phyloP scores from a whole-genome alignment of 768 basidiomycete species.

The Cyclocybe aegerita region DNA sequence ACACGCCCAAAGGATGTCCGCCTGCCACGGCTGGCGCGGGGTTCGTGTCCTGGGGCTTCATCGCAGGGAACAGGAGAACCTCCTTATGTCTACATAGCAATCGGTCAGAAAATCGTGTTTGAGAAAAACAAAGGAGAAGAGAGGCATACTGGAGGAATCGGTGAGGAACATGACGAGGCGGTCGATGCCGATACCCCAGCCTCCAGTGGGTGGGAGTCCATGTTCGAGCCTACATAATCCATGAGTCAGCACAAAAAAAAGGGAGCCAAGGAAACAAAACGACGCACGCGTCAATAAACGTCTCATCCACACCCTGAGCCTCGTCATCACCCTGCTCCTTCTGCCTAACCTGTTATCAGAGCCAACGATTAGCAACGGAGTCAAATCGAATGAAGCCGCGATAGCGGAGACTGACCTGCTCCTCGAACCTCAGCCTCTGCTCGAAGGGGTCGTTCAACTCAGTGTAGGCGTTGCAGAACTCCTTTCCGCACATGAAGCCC shows the following conservation, averaged over 20 bases:
- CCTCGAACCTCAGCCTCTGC: constrained; percentile 93
- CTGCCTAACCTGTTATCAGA: constrained; percentile 60
- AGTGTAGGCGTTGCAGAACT: constrained; percentile 98
- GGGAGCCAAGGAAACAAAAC: not conserved
- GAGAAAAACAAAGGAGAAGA: constrained; percentile 1
- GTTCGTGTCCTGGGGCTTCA: constrained; percentile 76
- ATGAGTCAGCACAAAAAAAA: constrained; percentile 7
- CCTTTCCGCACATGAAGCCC: constrained; percentile 96
- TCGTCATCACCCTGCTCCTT: constrained; percentile 98
- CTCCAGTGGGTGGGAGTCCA: constrained; percentile 95
- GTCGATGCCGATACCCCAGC: constrained; percentile 96
- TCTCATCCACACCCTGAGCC: constrained; percentile 96
- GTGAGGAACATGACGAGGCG: constrained; percentile 98
- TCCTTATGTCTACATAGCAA: constrained; percentile 81
- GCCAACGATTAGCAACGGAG: constrained; percentile 1
- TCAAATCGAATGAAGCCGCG: not conserved
- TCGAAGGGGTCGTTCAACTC: constrained; percentile 99
- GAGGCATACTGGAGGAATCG: constrained; percentile 79
- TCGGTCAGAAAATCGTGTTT: not conserved
- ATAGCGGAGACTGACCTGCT: constrained; percentile 54
- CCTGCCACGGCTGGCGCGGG: constrained; percentile 17
- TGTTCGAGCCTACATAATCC: constrained; percentile 74
- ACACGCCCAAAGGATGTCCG: constrained; percentile 26
- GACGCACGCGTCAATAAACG: constrained; percentile 89
- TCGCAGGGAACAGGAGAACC: constrained; percentile 93